Evolutionary conservation across 805 yeast species (phyloP).

Genomic region (Starmerella ratchasimensis): DNA sequence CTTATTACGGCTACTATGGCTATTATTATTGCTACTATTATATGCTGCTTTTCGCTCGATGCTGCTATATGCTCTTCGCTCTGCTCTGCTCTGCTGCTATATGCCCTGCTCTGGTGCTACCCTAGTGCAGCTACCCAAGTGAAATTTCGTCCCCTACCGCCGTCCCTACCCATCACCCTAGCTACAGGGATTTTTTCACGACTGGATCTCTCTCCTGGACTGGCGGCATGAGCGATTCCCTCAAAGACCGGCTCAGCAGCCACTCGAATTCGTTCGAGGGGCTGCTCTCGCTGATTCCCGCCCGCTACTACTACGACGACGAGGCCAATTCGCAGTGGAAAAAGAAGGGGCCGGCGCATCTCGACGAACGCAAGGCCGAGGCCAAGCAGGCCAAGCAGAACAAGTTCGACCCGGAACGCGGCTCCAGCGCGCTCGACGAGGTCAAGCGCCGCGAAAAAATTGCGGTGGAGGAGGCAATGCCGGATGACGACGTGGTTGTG

Average conservation of each 20-base stretch:
- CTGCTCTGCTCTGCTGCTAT: no score
- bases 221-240: conserved; percentile 20
- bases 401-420: conserved; percentile 54
- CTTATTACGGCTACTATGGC: no score
- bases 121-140: no score
- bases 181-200: neutral
- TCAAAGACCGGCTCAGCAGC: conserved; percentile 25
- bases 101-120: no score
- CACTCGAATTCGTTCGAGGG: conserved; percentile 58
- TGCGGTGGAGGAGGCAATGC: conserved; percentile 13
- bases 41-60: no score
- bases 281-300: conserved; percentile 77
- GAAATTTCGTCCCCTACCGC: no score
- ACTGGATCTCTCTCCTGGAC: neutral
- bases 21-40: no score
- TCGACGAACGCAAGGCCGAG: conserved; percentile 31
- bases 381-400: conserved; percentile 51
- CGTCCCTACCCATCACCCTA: no score
- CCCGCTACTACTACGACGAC: conserved; percentile 85
- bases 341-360: conserved; percentile 41
- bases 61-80: no score
- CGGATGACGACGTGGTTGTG: conserved; percentile 13
- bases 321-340: conserved; percentile 86
- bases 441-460: conserved; percentile 20
- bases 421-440: conserved; percentile 27